Evolutionary conservation across 2,329 filamentous ascomycete species (phyloP).

Genomic region (Phoma herbarum): DNA sequence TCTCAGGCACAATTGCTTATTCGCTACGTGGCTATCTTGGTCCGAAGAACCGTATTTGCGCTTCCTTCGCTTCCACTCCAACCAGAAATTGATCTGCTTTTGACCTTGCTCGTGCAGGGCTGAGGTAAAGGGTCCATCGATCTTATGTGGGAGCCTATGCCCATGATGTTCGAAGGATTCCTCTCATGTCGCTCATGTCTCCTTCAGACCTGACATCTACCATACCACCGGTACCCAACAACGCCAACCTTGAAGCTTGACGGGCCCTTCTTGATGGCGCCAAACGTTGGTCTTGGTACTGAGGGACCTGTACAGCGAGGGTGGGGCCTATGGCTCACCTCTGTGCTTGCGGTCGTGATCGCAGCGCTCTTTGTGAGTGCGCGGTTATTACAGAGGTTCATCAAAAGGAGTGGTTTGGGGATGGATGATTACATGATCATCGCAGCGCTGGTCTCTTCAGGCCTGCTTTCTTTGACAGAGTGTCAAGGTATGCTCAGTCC

Average conservation of each 20-base stretch:
- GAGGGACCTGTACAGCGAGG: constrained; percentile 33
- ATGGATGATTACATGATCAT: constrained; percentile 39
- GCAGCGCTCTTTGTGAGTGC: constrained; percentile 31
- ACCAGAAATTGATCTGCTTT: constrained; percentile 5
- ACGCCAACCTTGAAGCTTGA: background rate
- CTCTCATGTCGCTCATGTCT: constrained; percentile 1
- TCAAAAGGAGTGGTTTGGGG: constrained; percentile 31
- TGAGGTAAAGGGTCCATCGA: background rate
- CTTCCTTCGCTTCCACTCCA: constrained; percentile 1
- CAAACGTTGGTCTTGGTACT: constrained; percentile 35
- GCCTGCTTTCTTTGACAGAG: constrained; percentile 33
- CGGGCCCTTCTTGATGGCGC: constrained; percentile 23
- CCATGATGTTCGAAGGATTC: constrained; percentile 1
- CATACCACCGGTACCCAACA: constrained; percentile 4
- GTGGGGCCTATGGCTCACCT: constrained; percentile 35
- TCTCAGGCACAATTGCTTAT: constrained; percentile 5
- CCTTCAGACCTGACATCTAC: constrained; percentile 2
- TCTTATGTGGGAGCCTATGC: constrained; percentile 6
- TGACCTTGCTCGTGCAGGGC: background rate
- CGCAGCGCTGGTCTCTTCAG: constrained; percentile 29
- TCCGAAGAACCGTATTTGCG: constrained; percentile 1
- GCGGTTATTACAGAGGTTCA: constrained; percentile 27
- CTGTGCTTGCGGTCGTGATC: constrained; percentile 32
- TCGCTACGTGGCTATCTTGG: background rate
- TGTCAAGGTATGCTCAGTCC: constrained; percentile 30